Percentiles rank a stretch among this genome's conserved stretches.
phyloP scores from a whole-genome alignment of 2,329 filamentous ascomycete genomes.

The Xylaria sp. region DNA sequence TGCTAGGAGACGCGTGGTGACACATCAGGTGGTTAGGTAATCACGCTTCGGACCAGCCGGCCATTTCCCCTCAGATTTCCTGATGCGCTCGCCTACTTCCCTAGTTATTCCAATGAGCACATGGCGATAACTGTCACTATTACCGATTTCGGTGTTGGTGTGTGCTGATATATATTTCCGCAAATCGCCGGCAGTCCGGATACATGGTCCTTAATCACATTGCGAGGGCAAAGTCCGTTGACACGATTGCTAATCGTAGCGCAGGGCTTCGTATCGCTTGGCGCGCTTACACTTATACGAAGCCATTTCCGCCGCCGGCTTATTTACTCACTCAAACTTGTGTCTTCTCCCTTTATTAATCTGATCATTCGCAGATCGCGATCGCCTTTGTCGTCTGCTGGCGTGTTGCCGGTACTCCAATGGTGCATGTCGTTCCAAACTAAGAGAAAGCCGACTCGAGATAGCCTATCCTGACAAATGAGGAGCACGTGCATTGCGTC shows the following conservation, averaged over 20 bases:
- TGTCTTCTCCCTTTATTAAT: background rate
- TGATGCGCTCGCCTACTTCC: conserved; percentile 6
- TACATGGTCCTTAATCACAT: conserved; percentile 1
- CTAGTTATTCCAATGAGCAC: background rate
- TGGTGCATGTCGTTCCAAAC: background rate
- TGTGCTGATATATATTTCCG: conserved; percentile 13
- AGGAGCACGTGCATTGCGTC: conserved; percentile 10
- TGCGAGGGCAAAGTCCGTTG: conserved; percentile 19
- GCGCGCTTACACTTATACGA: conserved; percentile 20
- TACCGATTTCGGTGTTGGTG: background rate
- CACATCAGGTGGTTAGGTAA: conserved; percentile 25
- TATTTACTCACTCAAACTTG: conserved; percentile 6
- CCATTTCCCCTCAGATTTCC: background rate
- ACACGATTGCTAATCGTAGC: conserved; percentile 32
- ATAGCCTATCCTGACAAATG: conserved; percentile 17
- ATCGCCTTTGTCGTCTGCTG: background rate
- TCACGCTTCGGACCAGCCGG: conserved; percentile 22
- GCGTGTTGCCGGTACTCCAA: background rate
- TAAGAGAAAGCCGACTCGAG: background rate
- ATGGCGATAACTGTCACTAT: conserved; percentile 4
- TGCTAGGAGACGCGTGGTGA: conserved; percentile 3
- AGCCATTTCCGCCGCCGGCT: conserved; percentile 27
- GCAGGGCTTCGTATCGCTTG: conserved; percentile 19
- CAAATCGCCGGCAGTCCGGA: conserved; percentile 15
- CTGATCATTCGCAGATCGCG: background rate